Evolutionary conservation across 2,329 filamentous ascomycete species (phyloP), one percentile per base, ranked within the genome.

Genomic region (Davidsoniella eucalypti): DNA sequence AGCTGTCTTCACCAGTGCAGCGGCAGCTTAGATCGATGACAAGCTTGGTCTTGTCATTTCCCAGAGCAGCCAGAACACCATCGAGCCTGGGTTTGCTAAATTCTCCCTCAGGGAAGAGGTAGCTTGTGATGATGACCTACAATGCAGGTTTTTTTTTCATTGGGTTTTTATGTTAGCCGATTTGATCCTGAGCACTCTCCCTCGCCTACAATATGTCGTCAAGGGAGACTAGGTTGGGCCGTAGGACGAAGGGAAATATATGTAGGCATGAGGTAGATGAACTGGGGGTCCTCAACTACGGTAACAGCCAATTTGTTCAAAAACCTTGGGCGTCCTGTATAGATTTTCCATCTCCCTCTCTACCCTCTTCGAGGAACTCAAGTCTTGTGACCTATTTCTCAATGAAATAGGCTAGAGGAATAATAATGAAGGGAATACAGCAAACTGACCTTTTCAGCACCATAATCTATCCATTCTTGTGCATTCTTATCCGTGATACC

Each of bases 71-170:
- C 1, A 96, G 72, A 5, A 96, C 80, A 26, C 79, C 74, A 57
- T 87, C 72, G 6, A 98, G 72, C 42, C 85, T 75, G 38, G 76
- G 69, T 59, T 86, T 78, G 56, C 84, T 90, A 67, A 96, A 96
- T 44, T 71, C 78, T 41, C 82, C 87, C 14, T 78, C 73, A 2
- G 87, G 90, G 63, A 98, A 98, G 16, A 98, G 80, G 64, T 82
- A 94, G 7, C 88, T 95, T 53, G 92, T 98, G 62, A 98, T 84
- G 61, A 98, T 95, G 59, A 96, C 86, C 88, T 94, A 76, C 67
- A 23, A 10, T 17, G 17, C 17, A 23, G 4, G 6, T 23, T 14
- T 42, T 18, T n/a, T 16, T 41, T 10, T 41, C 38, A 3, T 41
- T 23, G 40, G 40, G 25, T 23, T 14, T 18, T 42, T 23, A 5